Evolutionary conservation across 192 early-diverging fungal genomes (phyloP), one percentile per base, ranked within the genome.

Genomic region (Kickxella alabastrina): DNA sequence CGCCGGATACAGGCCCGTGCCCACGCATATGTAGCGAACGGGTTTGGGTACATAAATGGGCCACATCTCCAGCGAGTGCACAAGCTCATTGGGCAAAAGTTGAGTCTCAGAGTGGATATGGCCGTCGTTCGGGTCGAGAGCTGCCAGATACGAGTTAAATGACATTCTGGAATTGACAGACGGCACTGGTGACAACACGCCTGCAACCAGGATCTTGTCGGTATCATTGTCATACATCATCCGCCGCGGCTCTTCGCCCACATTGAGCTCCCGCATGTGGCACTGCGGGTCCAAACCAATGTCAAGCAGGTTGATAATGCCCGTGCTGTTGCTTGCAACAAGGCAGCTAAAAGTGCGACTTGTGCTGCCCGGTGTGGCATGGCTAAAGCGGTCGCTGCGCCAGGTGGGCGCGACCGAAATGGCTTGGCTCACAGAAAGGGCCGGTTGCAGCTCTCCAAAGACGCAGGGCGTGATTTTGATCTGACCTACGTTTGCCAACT

Each of bases 11-110:
- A 57, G 37, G 2, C 48, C 52, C 3, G 71, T 74, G 17, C 71
- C 71, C 2, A 74, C 59, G 32, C 71, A 74, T 13, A 74, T 53
- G 24, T 59, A 74, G 35, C 64, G 59, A 47, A 67, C 66, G 3
- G 54, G 26, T 18, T 59, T 62, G 9, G 18, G 64, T n/a, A 59
- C 59, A 4, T 53, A 43, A 15, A 74, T 54, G 34, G 62, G 49
- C 71, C 71, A 74, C 1, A 51, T 52, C 1, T 42, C 54, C 26
- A 74, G 57, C 7, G 71, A 43, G n/a, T 57, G 46, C 10, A 63
- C 52, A 0, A 55, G 43, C 43, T 74, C 71, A 7, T 43, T 6
- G 0, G 59, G 17, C 29, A 32, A 57, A 36, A 73, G 19, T n/a
- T 31, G 58, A 10, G 45, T 42, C 29, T 57, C 51, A 6, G 62